Percentiles rank a stretch among this genome's conserved stretches.
Conservation (phyloP, 768 basidiomycete species). For the Termitomyces sp. region DNA sequence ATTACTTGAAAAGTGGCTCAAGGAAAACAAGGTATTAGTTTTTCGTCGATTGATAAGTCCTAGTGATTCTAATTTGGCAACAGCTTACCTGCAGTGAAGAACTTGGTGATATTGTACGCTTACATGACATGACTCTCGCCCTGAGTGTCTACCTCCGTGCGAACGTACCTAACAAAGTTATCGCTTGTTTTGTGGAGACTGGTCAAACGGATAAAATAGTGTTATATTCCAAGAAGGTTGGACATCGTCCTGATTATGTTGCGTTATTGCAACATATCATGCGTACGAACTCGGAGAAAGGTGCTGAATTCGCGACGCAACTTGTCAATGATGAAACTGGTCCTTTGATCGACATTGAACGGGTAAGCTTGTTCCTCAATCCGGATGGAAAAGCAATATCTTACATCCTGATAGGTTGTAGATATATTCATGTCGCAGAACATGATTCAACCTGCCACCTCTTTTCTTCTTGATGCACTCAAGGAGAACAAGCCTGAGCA, state of each 20-base stretch:
- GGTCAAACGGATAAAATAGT: slow-evolving; percentile 99
- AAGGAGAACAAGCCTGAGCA: slow-evolving; percentile 99
- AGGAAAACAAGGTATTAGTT: slow-evolving; percentile 87
- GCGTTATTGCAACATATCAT: slow-evolving; percentile 92
- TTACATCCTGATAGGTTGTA: slow-evolving; percentile 53
- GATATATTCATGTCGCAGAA: slow-evolving; percentile 99
- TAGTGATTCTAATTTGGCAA: background rate
- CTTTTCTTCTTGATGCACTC: slow-evolving; percentile 93
- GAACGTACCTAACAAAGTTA: slow-evolving; percentile 97
- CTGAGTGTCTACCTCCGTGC: slow-evolving; percentile 96
- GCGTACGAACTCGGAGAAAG: slow-evolving; percentile 95
- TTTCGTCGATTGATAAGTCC: background rate
- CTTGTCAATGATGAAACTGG: slow-evolving; percentile 92
- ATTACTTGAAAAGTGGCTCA: slow-evolving; percentile 97
- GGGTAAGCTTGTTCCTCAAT: slow-evolving; percentile 41
- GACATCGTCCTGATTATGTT: slow-evolving; percentile 89
- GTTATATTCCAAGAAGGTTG: slow-evolving; percentile 95
- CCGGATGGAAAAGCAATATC: background rate
- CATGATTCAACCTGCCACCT: slow-evolving; percentile 98
- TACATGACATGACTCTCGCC: slow-evolving; percentile 95
- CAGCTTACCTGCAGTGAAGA: slow-evolving; percentile 98
- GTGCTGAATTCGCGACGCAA: slow-evolving; percentile 94
- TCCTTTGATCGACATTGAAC: slow-evolving; percentile 88
- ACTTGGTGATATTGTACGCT: slow-evolving; percentile 92
- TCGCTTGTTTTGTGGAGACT: slow-evolving; percentile 98